Evolutionary conservation across 768 basidiomycete species (phyloP).

Genomic region (Serendipita indica): DNA sequence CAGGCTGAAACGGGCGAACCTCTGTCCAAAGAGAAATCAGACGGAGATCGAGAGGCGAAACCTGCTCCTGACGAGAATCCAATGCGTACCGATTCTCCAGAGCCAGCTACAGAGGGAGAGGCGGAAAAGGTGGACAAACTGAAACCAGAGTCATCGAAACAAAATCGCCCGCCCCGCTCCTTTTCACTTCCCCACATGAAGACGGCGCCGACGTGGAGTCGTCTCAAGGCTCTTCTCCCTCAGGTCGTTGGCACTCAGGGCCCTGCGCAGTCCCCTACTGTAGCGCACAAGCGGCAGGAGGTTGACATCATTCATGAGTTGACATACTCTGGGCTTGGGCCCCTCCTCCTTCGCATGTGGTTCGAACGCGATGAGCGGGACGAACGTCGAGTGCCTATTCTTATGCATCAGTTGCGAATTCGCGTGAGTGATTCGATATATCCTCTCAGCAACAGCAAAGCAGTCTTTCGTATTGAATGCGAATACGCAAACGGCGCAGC

Average conservation of each 20-base stretch:
- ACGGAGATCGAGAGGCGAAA: slow-evolving; percentile 11
- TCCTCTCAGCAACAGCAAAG: slow-evolving; percentile 58
- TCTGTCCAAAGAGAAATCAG: slow-evolving; percentile 9
- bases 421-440: slow-evolving; percentile 77
- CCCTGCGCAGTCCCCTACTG: background rate
- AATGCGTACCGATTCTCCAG: background rate
- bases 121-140: background rate
- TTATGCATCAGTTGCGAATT: slow-evolving; percentile 69
- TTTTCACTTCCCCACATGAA: slow-evolving; percentile 21
- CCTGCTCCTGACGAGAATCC: background rate
- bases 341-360: slow-evolving; percentile 66
- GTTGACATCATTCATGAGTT: slow-evolving; percentile 76
- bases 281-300: slow-evolving; percentile 21
- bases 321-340: slow-evolving; percentile 62
- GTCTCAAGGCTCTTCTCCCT: slow-evolving; percentile 51
- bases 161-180: slow-evolving; percentile 16
- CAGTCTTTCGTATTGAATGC: slow-evolving; percentile 84
- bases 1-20: slow-evolving; percentile 18
- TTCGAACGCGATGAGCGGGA: slow-evolving; percentile 77
- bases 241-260: slow-evolving; percentile 25
- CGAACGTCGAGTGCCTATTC: slow-evolving; percentile 62
- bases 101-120: slow-evolving; percentile 11
- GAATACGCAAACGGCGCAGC: slow-evolving; percentile 88
- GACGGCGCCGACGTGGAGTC: slow-evolving; percentile 38
- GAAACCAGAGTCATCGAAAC: slow-evolving; percentile 8